A percentile compares a stretch with the other conserved stretches of the same genome.
Evolutionary conservation across 805 yeast genomes (phyloP).

Genomic region (Candida piceae): DNA sequence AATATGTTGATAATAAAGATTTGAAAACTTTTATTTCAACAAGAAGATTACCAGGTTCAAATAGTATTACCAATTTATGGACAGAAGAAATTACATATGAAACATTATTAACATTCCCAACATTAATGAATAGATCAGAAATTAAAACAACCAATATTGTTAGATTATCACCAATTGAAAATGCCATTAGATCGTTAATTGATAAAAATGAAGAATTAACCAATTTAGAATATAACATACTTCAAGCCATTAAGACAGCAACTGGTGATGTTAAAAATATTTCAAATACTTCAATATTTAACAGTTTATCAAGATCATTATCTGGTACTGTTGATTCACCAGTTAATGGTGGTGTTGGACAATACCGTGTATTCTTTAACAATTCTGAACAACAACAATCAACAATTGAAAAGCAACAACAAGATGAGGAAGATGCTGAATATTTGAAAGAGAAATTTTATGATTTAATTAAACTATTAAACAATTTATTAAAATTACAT

Average conservation of each 20-base stretch:
- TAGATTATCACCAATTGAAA: slow-evolving; percentile 77
- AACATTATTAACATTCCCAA: slow-evolving; percentile 75
- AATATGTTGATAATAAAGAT: slow-evolving; percentile 71
- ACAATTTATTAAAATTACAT: slow-evolving; percentile 64
- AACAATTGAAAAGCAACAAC: too few species aligned
- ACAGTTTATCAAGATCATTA: slow-evolving; percentile 62
- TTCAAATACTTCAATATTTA: slow-evolving; percentile 38
- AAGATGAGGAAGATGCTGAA: slow-evolving; percentile 20
- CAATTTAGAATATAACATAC: slow-evolving; percentile 58
- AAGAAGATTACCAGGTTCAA: slow-evolving; percentile 68
- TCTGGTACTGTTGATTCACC: slow-evolving; percentile 91
- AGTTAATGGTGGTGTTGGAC: slow-evolving; percentile 88
- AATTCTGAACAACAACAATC: slow-evolving; percentile 25
- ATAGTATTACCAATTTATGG: slow-evolving; percentile 73
- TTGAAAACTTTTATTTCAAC: slow-evolving; percentile 64
- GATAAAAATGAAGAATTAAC: slow-evolving; percentile 68
- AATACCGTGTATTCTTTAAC: slow-evolving; percentile 66
- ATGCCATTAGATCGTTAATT: slow-evolving; percentile 65
- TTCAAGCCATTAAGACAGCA: slow-evolving; percentile 41
- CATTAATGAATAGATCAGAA: slow-evolving; percentile 81
- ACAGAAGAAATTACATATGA: slow-evolving; percentile 81
- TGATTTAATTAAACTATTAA: slow-evolving; percentile 62
- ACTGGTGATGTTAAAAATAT: slow-evolving; percentile 20
- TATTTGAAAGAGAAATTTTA: slow-evolving; percentile 49
- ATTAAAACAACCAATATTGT: slow-evolving; percentile 43